Evolutionary conservation across 768 basidiomycete genomes (phyloP).

Genomic region (Boletus eberwhitei): DNA sequence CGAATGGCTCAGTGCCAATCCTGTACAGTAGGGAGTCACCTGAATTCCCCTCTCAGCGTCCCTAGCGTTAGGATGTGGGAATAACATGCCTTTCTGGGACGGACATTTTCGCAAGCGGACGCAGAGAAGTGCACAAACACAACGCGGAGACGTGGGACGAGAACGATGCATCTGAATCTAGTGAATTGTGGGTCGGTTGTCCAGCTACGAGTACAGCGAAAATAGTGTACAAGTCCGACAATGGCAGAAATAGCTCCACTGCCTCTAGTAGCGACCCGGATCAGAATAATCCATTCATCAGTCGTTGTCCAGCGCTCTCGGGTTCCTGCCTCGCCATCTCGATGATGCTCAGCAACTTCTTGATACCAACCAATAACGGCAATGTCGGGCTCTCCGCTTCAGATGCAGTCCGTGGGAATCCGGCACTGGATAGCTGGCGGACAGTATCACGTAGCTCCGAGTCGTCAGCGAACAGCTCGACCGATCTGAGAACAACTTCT

Average conservation of each 20-base stretch:
- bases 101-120: not conserved
- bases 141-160: not conserved
- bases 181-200: not conserved
- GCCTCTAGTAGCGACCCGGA: not conserved
- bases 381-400: conserved; percentile 43
- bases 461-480: conserved; percentile 64
- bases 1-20: conserved; percentile 1
- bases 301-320: conserved; percentile 69
- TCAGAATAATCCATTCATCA: conserved; percentile 57
- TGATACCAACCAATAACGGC: conserved; percentile 81
- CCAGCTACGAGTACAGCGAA: conserved; percentile 2
- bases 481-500: conserved; percentile 74
- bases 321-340: conserved; percentile 99
- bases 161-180: not conserved
- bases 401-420: conserved; percentile 47
- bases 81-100: conserved; percentile 22
- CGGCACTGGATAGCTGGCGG: conserved; percentile 67
- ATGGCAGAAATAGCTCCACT: conserved; percentile 1
- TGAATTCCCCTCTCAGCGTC: conserved; percentile 13
- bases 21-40: not conserved
- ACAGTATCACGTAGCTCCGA: conserved; percentile 58
- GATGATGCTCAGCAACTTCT: conserved; percentile 84
- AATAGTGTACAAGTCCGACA: conserved; percentile 4
- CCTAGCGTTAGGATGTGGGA: conserved; percentile 18
- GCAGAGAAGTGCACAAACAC: not conserved